These are phyloP conservation scores for Blastobotrys malaysiensis DNA, from an alignment of 1,139 yeast species.

Conservation along the genomic window DNA sequence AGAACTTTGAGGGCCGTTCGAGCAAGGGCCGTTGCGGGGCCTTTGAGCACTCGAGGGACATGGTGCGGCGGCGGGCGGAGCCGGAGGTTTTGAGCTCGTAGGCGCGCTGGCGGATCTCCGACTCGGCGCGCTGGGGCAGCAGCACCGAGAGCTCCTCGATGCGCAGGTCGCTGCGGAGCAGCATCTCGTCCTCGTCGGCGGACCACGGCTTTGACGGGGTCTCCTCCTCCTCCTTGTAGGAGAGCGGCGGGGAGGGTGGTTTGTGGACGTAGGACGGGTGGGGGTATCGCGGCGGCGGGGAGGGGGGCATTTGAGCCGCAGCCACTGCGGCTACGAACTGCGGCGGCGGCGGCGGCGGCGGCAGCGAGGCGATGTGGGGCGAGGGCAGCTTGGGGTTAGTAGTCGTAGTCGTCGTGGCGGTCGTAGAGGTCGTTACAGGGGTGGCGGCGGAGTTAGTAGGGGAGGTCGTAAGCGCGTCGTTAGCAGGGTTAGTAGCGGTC, in stretches of 20 bases:
- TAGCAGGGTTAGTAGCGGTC: slow-evolving; percentile 11
- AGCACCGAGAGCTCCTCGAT: slow-evolving; percentile 71
- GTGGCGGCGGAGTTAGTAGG: slow-evolving; percentile 3
- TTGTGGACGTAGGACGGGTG: slow-evolving; percentile 1
- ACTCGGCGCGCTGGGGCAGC: slow-evolving; percentile 66
- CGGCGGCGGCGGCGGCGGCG: slow-evolving; percentile 3
- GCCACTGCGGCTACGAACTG: neutral
- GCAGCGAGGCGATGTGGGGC: slow-evolving; percentile 8
- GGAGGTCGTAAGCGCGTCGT: slow-evolving; percentile 5
- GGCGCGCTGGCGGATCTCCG: slow-evolving; percentile 64
- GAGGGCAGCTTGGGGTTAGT: slow-evolving; percentile 7
- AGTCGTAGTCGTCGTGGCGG: slow-evolving; percentile 6
- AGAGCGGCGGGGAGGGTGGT: slow-evolving; percentile 1
- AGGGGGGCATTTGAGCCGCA: neutral
- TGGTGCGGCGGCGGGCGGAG: slow-evolving; percentile 2
- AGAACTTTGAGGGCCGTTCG: slow-evolving; percentile 13
- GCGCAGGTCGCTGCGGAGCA: slow-evolving; percentile 57
- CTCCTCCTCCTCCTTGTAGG: slow-evolving; percentile 8
- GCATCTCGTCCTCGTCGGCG: slow-evolving; percentile 70
- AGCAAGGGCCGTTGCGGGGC: slow-evolving; percentile 3
- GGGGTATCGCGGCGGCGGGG: neutral
- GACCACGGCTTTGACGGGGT: slow-evolving; percentile 28
- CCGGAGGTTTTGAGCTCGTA: slow-evolving; percentile 36
- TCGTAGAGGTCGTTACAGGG: slow-evolving; percentile 7
- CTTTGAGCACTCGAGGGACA: neutral